phyloP scores from a whole-genome alignment of 176 grass and related monocot species.

The Carex scoparia region DNA sequence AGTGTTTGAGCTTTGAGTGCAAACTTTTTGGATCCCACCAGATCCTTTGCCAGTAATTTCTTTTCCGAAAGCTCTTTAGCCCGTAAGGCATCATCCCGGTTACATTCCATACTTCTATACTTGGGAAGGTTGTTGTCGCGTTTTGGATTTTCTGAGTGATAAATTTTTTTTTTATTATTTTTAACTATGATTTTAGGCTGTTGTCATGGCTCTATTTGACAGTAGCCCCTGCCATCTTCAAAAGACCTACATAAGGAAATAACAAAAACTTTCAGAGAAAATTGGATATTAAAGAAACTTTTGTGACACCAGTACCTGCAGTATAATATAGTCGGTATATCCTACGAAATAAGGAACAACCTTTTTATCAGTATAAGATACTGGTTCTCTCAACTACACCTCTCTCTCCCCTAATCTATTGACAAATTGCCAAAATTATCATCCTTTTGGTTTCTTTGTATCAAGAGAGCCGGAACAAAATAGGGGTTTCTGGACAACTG shows the following conservation, averaged over 20 bases:
- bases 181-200: not conserved
- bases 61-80: slow-evolving; percentile 62
- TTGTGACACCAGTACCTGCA: not conserved
- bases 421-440: not conserved
- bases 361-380: not conserved
- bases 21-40: slow-evolving; percentile 59
- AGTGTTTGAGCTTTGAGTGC: slow-evolving; percentile 81
- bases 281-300: not conserved
- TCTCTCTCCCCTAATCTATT: not conserved
- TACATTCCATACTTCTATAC: slow-evolving; percentile 44
- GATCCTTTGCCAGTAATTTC: slow-evolving; percentile 56
- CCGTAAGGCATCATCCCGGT: slow-evolving; percentile 67
- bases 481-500: not conserved
- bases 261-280: not conserved
- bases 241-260: slow-evolving; percentile 2
- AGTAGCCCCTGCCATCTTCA: not conserved
- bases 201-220: not conserved
- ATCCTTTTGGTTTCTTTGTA: not conserved
- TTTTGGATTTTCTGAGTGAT: not conserved
- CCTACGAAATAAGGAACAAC: not conserved
- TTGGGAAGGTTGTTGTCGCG: not conserved
- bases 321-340: not conserved
- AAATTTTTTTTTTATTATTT: too few relatives aligned
- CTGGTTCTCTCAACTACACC: not conserved
- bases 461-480: not conserved